Conservation (phyloP, 768 basidiomycete species). For the Cystofilobasidium macerans region DNA sequence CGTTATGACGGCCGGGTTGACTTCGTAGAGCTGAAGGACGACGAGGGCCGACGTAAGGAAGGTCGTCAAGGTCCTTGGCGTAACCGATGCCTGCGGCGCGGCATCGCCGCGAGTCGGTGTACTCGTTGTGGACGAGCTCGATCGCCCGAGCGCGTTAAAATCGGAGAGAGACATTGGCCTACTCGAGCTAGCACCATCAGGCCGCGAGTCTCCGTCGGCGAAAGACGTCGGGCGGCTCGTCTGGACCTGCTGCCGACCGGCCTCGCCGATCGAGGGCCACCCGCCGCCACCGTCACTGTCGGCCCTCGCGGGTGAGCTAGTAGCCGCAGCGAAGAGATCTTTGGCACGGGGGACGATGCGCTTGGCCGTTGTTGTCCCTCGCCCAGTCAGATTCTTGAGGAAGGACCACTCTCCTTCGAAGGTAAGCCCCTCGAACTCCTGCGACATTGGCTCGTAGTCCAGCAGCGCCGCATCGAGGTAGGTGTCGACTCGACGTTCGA, state of each 20-base stretch:
- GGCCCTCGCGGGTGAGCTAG: background rate
- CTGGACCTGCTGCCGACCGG: background rate
- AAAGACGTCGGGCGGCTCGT: constrained; percentile 13
- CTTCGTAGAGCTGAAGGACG: constrained; percentile 68
- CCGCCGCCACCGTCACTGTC: background rate
- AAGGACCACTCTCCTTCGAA: constrained; percentile 88
- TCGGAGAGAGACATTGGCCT: constrained; percentile 8
- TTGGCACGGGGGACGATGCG: constrained; percentile 15
- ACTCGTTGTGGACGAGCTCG: background rate
- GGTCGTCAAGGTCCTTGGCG: constrained; percentile 52
- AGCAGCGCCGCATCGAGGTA: constrained; percentile 71
- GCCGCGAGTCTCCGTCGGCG: no score
- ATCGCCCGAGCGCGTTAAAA: background rate
- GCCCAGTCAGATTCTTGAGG: constrained; percentile 39
- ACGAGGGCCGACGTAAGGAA: constrained; percentile 78
- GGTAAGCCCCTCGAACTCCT: constrained; percentile 63
- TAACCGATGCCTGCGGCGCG: constrained; percentile 7
- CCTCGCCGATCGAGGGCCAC: background rate
- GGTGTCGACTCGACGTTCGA: constrained; percentile 77
- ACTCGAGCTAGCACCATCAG: no score
- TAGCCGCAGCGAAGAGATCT: constrained; percentile 15
- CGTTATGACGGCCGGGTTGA: constrained; percentile 71
- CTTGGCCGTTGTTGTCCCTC: constrained; percentile 31
- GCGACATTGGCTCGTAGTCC: constrained; percentile 66
- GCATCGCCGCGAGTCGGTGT: background rate